Evolutionary conservation across 768 basidiomycete species (phyloP).

Genomic region (Boletus sensibilis): DNA sequence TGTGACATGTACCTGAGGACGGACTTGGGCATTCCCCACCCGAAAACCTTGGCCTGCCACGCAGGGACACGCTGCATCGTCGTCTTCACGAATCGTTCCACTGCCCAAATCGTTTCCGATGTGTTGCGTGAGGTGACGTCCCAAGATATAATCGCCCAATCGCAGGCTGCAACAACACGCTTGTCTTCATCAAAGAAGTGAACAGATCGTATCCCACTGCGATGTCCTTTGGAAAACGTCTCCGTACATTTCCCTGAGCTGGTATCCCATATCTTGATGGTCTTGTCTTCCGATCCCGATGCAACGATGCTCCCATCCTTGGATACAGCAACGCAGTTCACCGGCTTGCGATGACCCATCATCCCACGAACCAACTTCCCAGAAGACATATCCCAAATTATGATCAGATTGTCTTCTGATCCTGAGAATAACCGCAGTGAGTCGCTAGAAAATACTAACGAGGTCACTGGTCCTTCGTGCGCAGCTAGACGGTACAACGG

Average conservation of each 20-base stretch:
- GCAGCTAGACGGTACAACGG: slow-evolving; percentile 7
- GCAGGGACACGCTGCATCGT: not conserved
- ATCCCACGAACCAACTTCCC: slow-evolving; percentile 18
- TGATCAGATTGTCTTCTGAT: slow-evolving; percentile 21
- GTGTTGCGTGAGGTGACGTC: slow-evolving; percentile 2
- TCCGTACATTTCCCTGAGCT: slow-evolving; percentile 13
- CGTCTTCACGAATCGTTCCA: not conserved
- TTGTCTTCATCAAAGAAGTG: slow-evolving; percentile 13
- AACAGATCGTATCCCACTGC: slow-evolving; percentile 10
- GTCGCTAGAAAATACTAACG: slow-evolving; percentile 24
- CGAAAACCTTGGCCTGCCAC: slow-evolving; percentile 6
- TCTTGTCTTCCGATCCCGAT: slow-evolving; percentile 27
- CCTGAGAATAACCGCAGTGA: slow-evolving; percentile 22
- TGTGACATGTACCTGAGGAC: not conserved
- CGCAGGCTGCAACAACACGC: slow-evolving; percentile 5
- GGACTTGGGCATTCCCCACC: slow-evolving; percentile 4
- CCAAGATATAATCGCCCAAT: slow-evolving; percentile 10
- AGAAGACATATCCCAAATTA: slow-evolving; percentile 23
- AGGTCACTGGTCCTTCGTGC: slow-evolving; percentile 20
- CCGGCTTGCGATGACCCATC: slow-evolving; percentile 19
- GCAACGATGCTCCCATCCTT: slow-evolving; percentile 14
- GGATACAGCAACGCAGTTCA: slow-evolving; percentile 22
- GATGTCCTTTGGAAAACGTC: slow-evolving; percentile 18
- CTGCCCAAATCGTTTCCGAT: not conserved
- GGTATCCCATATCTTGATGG: slow-evolving; percentile 25